Percentiles rank a stretch among this genome's conserved stretches.
phyloP scores from a whole-genome alignment of 2,329 filamentous ascomycete species.

The Hypoxylon sp. region DNA sequence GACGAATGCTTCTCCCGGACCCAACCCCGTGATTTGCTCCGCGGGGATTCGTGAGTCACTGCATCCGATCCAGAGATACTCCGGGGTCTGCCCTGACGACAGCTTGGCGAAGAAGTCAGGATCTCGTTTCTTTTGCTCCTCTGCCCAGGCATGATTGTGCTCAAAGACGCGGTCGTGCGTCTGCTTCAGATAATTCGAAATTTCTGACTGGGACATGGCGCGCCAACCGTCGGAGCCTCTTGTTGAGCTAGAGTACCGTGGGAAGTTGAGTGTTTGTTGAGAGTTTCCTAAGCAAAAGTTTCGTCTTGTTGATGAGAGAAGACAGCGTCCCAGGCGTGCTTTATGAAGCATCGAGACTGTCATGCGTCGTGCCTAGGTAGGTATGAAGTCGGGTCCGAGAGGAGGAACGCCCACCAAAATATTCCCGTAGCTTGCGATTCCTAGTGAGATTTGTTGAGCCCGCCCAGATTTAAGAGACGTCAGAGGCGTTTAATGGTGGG shows the following conservation, averaged over 20 bases:
- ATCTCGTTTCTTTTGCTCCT: conserved; percentile 70
- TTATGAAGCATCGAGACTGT: conserved; percentile 37
- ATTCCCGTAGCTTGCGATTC: background rate
- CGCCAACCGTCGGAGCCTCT: conserved; percentile 33
- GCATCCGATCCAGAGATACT: conserved; percentile 92
- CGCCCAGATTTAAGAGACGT: conserved; percentile 26
- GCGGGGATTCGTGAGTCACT: conserved; percentile 93
- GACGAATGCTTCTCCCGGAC: conserved; percentile 93
- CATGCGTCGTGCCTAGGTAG: conserved; percentile 12
- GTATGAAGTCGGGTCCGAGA: conserved; percentile 15
- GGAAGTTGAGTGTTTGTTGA: conserved; percentile 14
- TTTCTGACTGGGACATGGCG: conserved; percentile 56
- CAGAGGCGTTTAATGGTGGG: conserved; percentile 40
- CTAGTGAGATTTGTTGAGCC: conserved; percentile 41
- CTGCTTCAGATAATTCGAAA: conserved; percentile 71
- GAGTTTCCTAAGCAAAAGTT: conserved; percentile 7
- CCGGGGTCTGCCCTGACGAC: conserved; percentile 74
- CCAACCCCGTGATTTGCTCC: conserved; percentile 84
- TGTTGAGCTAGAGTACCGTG: conserved; percentile 35
- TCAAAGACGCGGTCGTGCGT: conserved; percentile 78
- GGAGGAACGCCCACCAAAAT: background rate
- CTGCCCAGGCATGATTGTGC: conserved; percentile 77
- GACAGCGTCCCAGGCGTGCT: conserved; percentile 19
- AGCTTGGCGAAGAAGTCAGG: conserved; percentile 77
- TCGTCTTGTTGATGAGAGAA: conserved; percentile 31